Percentiles rank a stretch among this genome's conserved stretches.
Conservation (phyloP, 2,329 filamentous ascomycete species). For the Fusarium azukiicola region DNA sequence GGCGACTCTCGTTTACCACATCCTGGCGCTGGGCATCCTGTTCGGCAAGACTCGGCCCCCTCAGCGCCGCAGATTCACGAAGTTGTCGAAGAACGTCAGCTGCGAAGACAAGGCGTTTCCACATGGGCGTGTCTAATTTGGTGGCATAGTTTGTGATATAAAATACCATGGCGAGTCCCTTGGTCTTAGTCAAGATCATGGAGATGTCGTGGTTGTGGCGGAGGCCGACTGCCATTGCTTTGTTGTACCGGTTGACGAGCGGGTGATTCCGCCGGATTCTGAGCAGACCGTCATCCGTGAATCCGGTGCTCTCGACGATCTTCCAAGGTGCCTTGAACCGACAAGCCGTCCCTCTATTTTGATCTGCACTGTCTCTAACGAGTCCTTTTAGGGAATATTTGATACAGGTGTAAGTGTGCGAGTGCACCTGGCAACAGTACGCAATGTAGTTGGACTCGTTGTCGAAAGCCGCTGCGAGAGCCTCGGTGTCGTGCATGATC, state of each 20-base stretch:
- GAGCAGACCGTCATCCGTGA: conserved; percentile 17
- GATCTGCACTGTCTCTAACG: not conserved
- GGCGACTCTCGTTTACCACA: not conserved
- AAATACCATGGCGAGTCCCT: conserved; percentile 22
- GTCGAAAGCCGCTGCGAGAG: not conserved
- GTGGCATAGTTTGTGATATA: conserved; percentile 32
- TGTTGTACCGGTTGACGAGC: conserved; percentile 27
- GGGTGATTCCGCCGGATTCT: conserved; percentile 13
- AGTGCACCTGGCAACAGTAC: not conserved
- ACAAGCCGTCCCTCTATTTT: conserved; percentile 9
- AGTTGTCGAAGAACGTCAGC: conserved; percentile 23
- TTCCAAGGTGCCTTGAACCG: conserved; percentile 32
- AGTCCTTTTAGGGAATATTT: not conserved
- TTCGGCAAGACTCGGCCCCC: conserved; percentile 9
- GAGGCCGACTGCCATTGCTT: conserved; percentile 28
- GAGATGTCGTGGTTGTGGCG: conserved; percentile 29
- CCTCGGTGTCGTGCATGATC: not conserved
- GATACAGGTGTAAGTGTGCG: not conserved
- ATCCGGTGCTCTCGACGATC: conserved; percentile 14
- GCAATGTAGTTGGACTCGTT: not conserved
- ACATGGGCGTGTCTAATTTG: conserved; percentile 16
- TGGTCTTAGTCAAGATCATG: conserved; percentile 20
- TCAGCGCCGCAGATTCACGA: conserved; percentile 1
- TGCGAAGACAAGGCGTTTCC: conserved; percentile 16
- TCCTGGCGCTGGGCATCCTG: conserved; percentile 14